These are phyloP conservation scores for Canariomyces notabilis DNA, from an alignment of 2,329 filamentous ascomycete species.

Conservation along the genomic window DNA sequence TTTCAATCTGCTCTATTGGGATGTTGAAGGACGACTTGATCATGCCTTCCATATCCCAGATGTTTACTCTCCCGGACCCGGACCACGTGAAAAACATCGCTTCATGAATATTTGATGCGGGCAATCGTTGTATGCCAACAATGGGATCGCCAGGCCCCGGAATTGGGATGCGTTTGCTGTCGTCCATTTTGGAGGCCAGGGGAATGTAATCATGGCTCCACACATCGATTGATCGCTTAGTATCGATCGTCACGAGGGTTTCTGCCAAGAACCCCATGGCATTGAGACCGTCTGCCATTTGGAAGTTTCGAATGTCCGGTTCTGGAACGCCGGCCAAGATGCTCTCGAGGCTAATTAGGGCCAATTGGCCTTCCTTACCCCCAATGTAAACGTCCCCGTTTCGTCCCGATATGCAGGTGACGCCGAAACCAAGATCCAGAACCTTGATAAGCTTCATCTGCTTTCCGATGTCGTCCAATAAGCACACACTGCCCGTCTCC, in stretches of 20 bases:
- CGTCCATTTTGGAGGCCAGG: constrained; percentile 32
- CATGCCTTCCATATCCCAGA: constrained; percentile 74
- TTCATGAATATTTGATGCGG: constrained; percentile 52
- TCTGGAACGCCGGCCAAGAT: constrained; percentile 40
- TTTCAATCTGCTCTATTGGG: constrained; percentile 58
- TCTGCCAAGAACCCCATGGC: constrained; percentile 65
- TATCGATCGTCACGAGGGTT: constrained; percentile 70
- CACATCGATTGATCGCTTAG: constrained; percentile 68
- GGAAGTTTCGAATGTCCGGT: constrained; percentile 34
- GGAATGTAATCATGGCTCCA: constrained; percentile 46
- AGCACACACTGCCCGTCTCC: constrained; percentile 82
- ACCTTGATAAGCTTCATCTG: constrained; percentile 66
- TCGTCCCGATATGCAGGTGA: constrained; percentile 62
- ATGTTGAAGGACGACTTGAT: constrained; percentile 61
- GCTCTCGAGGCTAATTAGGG: constrained; percentile 46
- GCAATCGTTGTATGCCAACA: constrained; percentile 67
- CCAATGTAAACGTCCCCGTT: constrained; percentile 60
- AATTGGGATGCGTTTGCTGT: constrained; percentile 48
- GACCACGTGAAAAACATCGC: constrained; percentile 90
- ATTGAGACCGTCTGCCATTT: constrained; percentile 46
- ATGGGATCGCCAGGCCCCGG: constrained; percentile 60
- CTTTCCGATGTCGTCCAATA: constrained; percentile 71
- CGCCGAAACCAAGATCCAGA: constrained; percentile 59
- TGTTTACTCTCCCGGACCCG: constrained; percentile 68
- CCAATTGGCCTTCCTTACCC: constrained; percentile 58